Base-by-base conservation (phyloP, 129 eudicot genomes). In the Chrysanthemum makinoi region DNA sequence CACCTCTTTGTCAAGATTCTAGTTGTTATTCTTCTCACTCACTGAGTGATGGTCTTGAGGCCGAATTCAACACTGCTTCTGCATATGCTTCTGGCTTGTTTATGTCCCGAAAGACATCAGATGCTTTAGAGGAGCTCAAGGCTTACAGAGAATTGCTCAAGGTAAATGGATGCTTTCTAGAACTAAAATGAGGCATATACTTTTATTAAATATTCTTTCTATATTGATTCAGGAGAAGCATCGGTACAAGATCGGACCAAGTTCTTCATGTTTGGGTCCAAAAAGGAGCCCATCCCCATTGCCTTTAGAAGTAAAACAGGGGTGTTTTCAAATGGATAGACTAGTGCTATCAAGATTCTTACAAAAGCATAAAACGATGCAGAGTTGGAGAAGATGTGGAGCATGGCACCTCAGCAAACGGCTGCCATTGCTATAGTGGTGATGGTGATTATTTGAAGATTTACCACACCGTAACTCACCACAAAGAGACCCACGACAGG, bases 341-440 rank as follows among this genome's bases (percentile, higher is more conserved):
- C 46, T 5, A 76, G 62, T 49, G 74, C 65, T 12, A 50, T 39
- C 30, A 80, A 69, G 71, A 62, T 86, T 58, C 78, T 86, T 61
- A 90, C n/a, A n/a, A n/a, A n/a, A n/a, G n/a, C n/a, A n/a, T n/a
- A n/a, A n/a, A n/a, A 87, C 10, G 97, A 87, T 76, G 91, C 89
- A 2, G 97, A 94, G 68, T 78, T 94, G 77, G 95, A 86, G 76
- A 82, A 75, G 79, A 94, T 90, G 93, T 83, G 60, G 75, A 50
- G 74, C 77, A 82, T 90, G 93, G 83, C 86, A 50, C 82, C 89
- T 22, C 78, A 70, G 59, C 84, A 94, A 78, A 94, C 94, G 6
- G 96, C 94, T n/a, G 90, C 84, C 17, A 88, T 82, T 20, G 97
- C 99, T 69, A 86, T 94, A 58, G 80, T 70, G 68, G 96, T 96